Evolutionary conservation across 805 yeast genomes (phyloP), one percentile per base, ranked within the genome.

Genomic region (Candida arabinofermentans): DNA sequence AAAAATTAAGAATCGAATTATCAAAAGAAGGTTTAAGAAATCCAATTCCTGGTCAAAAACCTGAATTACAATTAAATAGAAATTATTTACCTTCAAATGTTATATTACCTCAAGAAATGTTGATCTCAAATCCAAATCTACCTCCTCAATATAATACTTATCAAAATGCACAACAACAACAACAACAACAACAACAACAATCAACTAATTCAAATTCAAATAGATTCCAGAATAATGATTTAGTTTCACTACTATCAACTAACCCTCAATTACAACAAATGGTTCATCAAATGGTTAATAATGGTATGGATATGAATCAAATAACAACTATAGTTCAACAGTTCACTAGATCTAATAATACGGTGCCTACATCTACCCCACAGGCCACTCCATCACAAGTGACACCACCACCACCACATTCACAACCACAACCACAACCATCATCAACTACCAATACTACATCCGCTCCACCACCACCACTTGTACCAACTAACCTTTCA

Each of bases 1-100:
- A 74, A 51, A 73, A 65, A 48, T 59, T 81, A 27, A 62, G 83
- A 47, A 71, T 77, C 21, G 86, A 81, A 53, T 58, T 76, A 5
- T 77, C 84, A 2, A 81, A 79, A 52, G 87, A 81, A 58, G 82
- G 81, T 0, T 56, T 73, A 24, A 62, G 77, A 53, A 63, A 60
- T 30, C 58, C 61, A 18, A 50, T 48, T n/a, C 63, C 68, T 14
- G 53, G 60, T 16, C 67, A 59, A 16, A 75, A 71, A 50, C 69
- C 74, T 1, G 63, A 70, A 18, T 48, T 80, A 26, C 62, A 59
- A 13, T 58, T 79, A 34, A 66, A 66, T 49, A 64, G 79, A 48
- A 65, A 62, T n/a, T 58, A 59, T 36, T 52, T 81, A 29, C 86
- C 87, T 8, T 61, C 71, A 3, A 72, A 77, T 52, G 85, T 81